Evolutionary conservation across 106 monocot species (phyloP), one percentile per base, ranked within the genome.

Genomic region (Platanthera zijinensis): DNA sequence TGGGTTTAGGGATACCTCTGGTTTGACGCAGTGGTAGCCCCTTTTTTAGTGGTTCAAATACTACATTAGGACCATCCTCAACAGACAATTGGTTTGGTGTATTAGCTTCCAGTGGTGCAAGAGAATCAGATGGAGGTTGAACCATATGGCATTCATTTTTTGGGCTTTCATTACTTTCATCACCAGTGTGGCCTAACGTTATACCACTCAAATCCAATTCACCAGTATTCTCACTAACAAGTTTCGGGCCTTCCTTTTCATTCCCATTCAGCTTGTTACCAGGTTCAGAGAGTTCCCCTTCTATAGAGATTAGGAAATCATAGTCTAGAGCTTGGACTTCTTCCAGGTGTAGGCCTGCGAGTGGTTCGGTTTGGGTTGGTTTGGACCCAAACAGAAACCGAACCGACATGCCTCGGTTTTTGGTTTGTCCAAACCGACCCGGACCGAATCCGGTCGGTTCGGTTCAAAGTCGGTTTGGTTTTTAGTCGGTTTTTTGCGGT

Each of bases 1-100:
- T 73, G 18, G 73, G 73, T 50, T 73, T 73, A n/a, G 73, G 73
- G 51, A 73, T 73, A 73, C 49, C 30, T 39, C 70, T 70, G 6
- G 28, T 70, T 9, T 14, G 73, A 50, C 48, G 73, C 10, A 5
- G 17, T 15, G 73, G 73, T 21, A 73, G 49, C 15, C 49, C 12
- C 0, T 73, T 73, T 73, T 7, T 73, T 0, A 3, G 7, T 12
- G 15, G 19, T 50, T 73, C 73, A 50, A 48, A 14, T 17, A 3
- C 73, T n/a, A 50, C 2, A 73, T 11, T 6, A 48, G 47, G 47
- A 73, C 3, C 73, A 73, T 50, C 0, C 50, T 32, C 53, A 54
- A 17, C 22, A 74, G 15, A 14, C 10, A 28, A 74, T 74, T 74
- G 52, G 74, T 74, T 18, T 53, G 54, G 74, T 74, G 52, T 54